Percentiles rank a stretch among this genome's conserved stretches.
These are phyloP conservation scores for Gaertneriomyces sp. DNA, from an alignment of 192 early-diverging fungal species.

Conservation along the genomic window DNA sequence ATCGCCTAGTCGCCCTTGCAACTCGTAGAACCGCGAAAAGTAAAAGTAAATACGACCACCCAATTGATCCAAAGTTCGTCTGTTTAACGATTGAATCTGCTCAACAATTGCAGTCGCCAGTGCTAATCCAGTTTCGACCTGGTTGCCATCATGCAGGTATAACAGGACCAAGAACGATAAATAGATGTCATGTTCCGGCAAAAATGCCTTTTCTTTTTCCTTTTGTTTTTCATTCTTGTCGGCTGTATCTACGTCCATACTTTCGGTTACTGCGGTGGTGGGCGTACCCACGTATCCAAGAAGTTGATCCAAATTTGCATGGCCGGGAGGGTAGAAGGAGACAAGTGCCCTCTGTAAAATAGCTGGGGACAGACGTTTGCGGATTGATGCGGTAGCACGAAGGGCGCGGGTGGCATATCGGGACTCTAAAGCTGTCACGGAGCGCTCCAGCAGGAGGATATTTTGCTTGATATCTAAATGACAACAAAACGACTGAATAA, in stretches of 20 bases:
- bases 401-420: slow-evolving; percentile 87
- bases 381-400: slow-evolving; percentile 72
- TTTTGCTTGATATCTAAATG: slow-evolving; percentile 80
- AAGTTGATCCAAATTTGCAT: slow-evolving; percentile 1
- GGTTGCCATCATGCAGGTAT: slow-evolving; percentile 66
- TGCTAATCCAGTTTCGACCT: neutral
- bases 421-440: slow-evolving; percentile 77
- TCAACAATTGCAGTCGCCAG: slow-evolving; percentile 2
- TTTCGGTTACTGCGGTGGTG: neutral
- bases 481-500: neutral
- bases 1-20: slow-evolving; percentile 65
- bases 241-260: slow-evolving; percentile 46
- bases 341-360: slow-evolving; percentile 54
- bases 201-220: slow-evolving; percentile 37
- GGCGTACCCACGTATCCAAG: slow-evolving; percentile 16
- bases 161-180: slow-evolving; percentile 78
- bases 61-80: slow-evolving; percentile 87
- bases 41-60: slow-evolving; percentile 91
- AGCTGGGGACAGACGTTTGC: slow-evolving; percentile 69
- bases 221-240: neutral
- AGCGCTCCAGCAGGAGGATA: slow-evolving; percentile 75
- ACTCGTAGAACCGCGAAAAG: slow-evolving; percentile 86
- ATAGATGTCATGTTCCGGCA: slow-evolving; percentile 84
- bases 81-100: slow-evolving; percentile 53
- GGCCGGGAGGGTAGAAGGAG: slow-evolving; percentile 24